phyloP scores from a whole-genome alignment of 2,329 filamentous ascomycete species.

The Mycosphaerella sp. region DNA sequence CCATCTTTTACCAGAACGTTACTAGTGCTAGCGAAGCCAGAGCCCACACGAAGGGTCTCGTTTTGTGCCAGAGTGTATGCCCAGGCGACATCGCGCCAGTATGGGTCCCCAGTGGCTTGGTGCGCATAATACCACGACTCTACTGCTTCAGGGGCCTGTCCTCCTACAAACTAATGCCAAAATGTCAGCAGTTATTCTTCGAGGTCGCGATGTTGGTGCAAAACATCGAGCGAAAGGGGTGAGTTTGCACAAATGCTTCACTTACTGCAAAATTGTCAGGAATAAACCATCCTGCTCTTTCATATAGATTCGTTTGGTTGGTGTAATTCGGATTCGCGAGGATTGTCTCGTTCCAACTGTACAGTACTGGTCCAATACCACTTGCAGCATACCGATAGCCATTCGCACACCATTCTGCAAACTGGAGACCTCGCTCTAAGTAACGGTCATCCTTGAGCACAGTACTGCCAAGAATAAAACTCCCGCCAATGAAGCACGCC shows the following conservation, averaged over 20 bases:
- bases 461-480: slow-evolving; percentile 74
- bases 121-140: slow-evolving; percentile 26
- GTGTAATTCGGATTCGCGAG: slow-evolving; percentile 28
- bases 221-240: too few species aligned
- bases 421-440: slow-evolving; percentile 63
- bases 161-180: slow-evolving; percentile 1
- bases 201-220: too few species aligned
- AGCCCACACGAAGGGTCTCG: slow-evolving; percentile 11
- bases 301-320: slow-evolving; percentile 53
- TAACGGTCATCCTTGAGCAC: slow-evolving; percentile 61
- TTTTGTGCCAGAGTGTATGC: slow-evolving; percentile 17
- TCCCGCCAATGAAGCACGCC: slow-evolving; percentile 78
- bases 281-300: slow-evolving; percentile 66
- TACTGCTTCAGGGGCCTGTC: slow-evolving; percentile 45
- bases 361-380: slow-evolving; percentile 66
- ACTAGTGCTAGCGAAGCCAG: slow-evolving; percentile 15
- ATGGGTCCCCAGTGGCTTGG: slow-evolving; percentile 19
- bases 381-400: slow-evolving; percentile 65
- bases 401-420: slow-evolving; percentile 66
- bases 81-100: slow-evolving; percentile 23
- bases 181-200: too few species aligned
- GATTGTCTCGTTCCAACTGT: slow-evolving; percentile 34
- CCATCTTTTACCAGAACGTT: slow-evolving; percentile 17
- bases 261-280: slow-evolving; percentile 30
- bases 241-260: too few species aligned